Evolutionary conservation across 2,329 filamentous ascomycete genomes (phyloP), one percentile per base, ranked within the genome.

Genomic region (Penicillium sp.): DNA sequence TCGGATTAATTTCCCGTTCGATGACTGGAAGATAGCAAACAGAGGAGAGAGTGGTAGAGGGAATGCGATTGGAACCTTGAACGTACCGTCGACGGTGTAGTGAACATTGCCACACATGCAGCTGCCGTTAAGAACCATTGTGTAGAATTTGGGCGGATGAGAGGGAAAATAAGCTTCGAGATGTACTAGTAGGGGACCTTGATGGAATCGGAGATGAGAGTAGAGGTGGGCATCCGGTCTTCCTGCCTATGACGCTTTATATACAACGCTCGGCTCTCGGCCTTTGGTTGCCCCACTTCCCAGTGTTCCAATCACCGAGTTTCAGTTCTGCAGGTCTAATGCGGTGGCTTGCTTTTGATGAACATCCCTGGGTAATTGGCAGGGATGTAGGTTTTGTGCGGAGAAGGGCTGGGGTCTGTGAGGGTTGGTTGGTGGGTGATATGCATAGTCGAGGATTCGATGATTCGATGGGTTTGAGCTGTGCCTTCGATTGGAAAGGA

Each of bases 51-150:
- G n/a, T n/a, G n/a, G n/a, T n/a, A n/a, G n/a, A 23, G 21, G 11
- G 2, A 28, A 29, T 14, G 10, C 11, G 7, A 31, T 47, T 19
- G 23, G 5, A 28, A 28, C 5, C 24, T 28, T 28, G 24, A 28
- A 28, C 54, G 42, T 60, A 66, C 67, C 65, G 16, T 67, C 63
- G 47, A 63, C 64, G 40, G 65, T 36, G 52, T 72, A 72, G 16
- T 60, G 61, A 54, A 72, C 54, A 33, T 55, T 63, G 10, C 70
- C 69, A 55, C 71, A 74, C 62, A 72, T 58, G 64, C 71, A 74
- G 60, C 66, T 69, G 60, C 69, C 69, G 29, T 53, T 64, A 9
- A 69, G 48, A 51, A 66, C 54, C 69, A 71, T 71, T 8, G 19
- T 64, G 31, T 26, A 21, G 2, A 21, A 36, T 19, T 5, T 52